Evolutionary conservation across 1,284 basidiomycete species (phyloP).

Genomic region (Austropuccinia psidii): DNA sequence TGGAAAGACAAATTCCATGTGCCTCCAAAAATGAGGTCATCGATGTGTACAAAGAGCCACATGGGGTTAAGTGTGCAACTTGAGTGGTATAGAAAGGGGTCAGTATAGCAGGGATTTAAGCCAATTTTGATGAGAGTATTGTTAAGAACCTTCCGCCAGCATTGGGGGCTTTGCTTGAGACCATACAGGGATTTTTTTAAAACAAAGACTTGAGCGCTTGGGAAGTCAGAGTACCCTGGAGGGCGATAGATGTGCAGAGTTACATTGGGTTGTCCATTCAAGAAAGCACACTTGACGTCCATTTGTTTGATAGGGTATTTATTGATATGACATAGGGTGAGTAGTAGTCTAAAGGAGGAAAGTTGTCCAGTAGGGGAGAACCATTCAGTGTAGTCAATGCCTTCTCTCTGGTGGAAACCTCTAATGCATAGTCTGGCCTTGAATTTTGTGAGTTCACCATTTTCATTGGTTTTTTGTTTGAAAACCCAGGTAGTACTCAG

Average conservation of each 20-base stretch:
- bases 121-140: neutral
- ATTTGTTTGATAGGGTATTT: neutral
- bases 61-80: neutral
- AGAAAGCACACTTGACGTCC: neutral
- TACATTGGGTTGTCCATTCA: neutral
- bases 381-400: neutral
- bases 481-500: no score
- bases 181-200: neutral
- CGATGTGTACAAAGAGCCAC: no score
- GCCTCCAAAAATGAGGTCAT: no score
- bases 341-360: neutral
- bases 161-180: neutral
- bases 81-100: neutral
- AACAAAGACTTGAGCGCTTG: neutral
- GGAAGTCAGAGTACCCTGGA: neutral
- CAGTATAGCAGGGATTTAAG: neutral
- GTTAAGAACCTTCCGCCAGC: neutral
- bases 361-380: neutral
- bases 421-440: no score
- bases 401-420: conserved; percentile 1
- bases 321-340: neutral
- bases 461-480: no score
- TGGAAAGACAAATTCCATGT: no score
- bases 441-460: no score
- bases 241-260: neutral